Conservation (phyloP, 164 flowering plant species). For the Chimonanthus salicifolius region DNA sequence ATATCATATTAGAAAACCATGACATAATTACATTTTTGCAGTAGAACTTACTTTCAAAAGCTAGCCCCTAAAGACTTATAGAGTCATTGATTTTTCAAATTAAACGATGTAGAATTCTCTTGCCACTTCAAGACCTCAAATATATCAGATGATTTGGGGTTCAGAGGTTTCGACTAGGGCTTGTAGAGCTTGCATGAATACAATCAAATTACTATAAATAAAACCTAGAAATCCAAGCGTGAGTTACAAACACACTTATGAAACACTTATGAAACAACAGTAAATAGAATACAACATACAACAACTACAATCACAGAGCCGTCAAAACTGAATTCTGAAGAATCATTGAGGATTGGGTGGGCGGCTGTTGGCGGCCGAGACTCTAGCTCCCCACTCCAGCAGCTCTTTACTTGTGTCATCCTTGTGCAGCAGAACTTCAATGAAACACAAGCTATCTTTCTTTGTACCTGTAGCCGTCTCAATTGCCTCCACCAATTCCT, state of each 20-base stretch:
- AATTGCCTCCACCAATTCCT: conserved; percentile 58
- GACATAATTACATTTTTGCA: too few species aligned
- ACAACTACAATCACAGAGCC: not conserved
- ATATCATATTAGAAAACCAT: too few species aligned
- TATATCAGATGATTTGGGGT: too few species aligned
- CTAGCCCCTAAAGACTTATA: too few species aligned
- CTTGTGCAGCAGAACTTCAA: conserved; percentile 65
- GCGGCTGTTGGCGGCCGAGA: conserved; percentile 65
- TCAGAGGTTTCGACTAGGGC: too few species aligned
- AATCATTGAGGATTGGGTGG: conserved; percentile 69
- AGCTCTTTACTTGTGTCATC: conserved; percentile 92
- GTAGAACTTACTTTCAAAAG: too few species aligned
- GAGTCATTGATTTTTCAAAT: too few species aligned
- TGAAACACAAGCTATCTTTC: conserved; percentile 63
- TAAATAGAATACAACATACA: not conserved
- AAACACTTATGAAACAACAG: not conserved
- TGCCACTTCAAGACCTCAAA: not conserved
- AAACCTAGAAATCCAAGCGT: not conserved
- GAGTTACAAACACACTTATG: not conserved
- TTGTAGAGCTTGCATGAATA: not conserved
- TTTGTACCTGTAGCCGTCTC: conserved; percentile 39
- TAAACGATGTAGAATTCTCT: too few species aligned
- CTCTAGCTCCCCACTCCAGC: conserved; percentile 85
- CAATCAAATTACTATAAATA: not conserved
- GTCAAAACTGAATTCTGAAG: not conserved